Evolutionary conservation across 805 yeast species (phyloP), one percentile per base, ranked within the genome.

Genomic region (Saccharomycopsis sp.): DNA sequence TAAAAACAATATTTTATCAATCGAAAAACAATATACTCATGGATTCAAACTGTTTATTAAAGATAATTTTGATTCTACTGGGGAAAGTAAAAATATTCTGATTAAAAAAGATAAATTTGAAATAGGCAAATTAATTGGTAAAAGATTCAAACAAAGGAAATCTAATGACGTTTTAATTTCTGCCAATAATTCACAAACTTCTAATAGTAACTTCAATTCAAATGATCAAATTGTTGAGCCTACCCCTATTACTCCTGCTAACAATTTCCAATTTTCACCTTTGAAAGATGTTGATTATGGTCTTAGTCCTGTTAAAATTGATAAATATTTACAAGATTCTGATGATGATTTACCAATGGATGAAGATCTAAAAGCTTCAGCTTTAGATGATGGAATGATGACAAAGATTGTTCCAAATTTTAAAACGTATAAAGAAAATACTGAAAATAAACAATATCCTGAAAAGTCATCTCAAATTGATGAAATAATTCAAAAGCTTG

Each of bases 271-370:
- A 8, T 23, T 40, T 12, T 20, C 28, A 8, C 27, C 40, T 6
- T 29, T 32, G 14, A 34, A 39, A 18, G 42, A 40, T 4, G 36
- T 19, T 17, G 39, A 42, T 15, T 31, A 26, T 23, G 41, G 36
- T 13, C n/a, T 45, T 2, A 45, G 46, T 36, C 49, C 49, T 9
- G 21, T 45, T 8, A 45, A 42, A 23, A 29, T 43, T 12, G 27
- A 20, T 14, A 12, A 6, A 8, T 31, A 17, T 18, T 13, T 28
- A 5, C 6, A 28, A 28, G 40, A 23, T 19, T 26, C 4, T 20
- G 40, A 37, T 15, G 37, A 21, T 3, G 40, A 41, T 26, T 15
- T 10, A 2, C 14, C n/a, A 13, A 28, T 40, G 39, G 23, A 17
- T 4, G 28, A 17, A 13, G 27, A 27, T 8, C 17, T 20, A 28